A percentile compares a stretch with the other conserved stretches of the same genome.
Evolutionary conservation across 345 rosid species (phyloP).

Genomic region (Arabis hirsuta): DNA sequence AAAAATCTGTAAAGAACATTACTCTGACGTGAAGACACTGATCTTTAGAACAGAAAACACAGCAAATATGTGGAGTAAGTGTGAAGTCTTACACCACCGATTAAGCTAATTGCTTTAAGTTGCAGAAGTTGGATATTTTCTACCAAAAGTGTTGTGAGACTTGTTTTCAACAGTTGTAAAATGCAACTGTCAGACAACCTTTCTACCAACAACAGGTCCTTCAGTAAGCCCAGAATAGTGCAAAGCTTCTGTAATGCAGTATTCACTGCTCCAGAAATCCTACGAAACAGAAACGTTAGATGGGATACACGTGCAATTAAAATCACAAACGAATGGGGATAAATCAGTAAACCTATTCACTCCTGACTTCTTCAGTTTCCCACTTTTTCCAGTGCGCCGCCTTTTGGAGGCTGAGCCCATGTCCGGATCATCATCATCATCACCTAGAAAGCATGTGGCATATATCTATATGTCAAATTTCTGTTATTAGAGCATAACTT

Average conservation of each 20-base stretch:
- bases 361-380: constrained; percentile 76
- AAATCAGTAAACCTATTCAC: constrained; percentile 69
- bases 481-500: constrained; percentile 17
- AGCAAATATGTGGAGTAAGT: constrained; percentile 7
- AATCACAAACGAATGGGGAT: constrained; percentile 26
- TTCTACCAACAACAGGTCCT: constrained; percentile 88
- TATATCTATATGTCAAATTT: constrained; percentile 31
- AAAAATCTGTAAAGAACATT: constrained; percentile 13
- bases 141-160: constrained; percentile 87
- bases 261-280: constrained; percentile 88
- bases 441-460: constrained; percentile 54
- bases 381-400: constrained; percentile 64
- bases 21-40: constrained; percentile 23
- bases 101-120: constrained; percentile 86
- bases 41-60: background rate
- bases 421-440: constrained; percentile 84
- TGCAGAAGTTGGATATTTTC: constrained; percentile 97
- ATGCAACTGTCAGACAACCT: constrained; percentile 96
- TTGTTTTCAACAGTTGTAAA: constrained; percentile 84
- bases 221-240: constrained; percentile 85
- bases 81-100: constrained; percentile 72
- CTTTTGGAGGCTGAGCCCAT: constrained; percentile 83
- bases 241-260: constrained; percentile 88
- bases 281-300: constrained; percentile 47
- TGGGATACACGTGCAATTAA: constrained; percentile 6